Evolutionary conservation across 768 basidiomycete species (phyloP), one percentile per base, ranked within the genome.

Genomic region (Leccinum fibrillosum): DNA sequence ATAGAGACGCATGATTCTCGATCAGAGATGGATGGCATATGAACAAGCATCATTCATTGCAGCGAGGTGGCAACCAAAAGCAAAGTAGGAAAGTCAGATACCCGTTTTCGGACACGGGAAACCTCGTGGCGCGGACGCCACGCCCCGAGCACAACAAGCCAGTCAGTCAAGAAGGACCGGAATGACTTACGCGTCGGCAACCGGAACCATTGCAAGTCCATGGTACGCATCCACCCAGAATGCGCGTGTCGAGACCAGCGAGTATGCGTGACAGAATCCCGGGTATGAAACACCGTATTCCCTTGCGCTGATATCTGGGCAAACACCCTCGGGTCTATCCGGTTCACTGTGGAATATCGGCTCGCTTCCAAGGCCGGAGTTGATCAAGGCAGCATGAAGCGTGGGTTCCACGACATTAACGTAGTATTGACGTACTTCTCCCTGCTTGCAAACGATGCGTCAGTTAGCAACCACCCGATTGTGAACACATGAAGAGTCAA

Each of bases 201-300:
- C 81, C 4, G 93, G 92, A 19, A 92, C 89, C 81, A 96, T 88
- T 1, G 88, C 81, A 17, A 94, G 75, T 6, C 85, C 84, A 68
- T 92, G 91, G 67, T 84, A 94, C 7, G 82, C 79, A 71, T 95
- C 93, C 59, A 93, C 83, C 58, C 90, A 76, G 73, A 95, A 95
- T 3, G 91, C 88, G 39, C 93, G 80, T 4, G 91, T 89, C 3
- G 86, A 89, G 52, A 95, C 89, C 34, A 94, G 79, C 2, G 81
- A 74, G 64, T 81, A 84, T 5, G 73, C 72, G 28, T 64, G 71
- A 34, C 69, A 72, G 39, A 71, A 72, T 28, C 71, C 73, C 26
- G 63, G 35, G 32, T 73, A 63, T 19, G 73, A 73, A 50, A 60
- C 57, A 48, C 47, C 42, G 15, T 59, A 49, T 49, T 47, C 26